Conservation (phyloP, 1,284 basidiomycete genomes). For the Amylostereum chailletii region DNA sequence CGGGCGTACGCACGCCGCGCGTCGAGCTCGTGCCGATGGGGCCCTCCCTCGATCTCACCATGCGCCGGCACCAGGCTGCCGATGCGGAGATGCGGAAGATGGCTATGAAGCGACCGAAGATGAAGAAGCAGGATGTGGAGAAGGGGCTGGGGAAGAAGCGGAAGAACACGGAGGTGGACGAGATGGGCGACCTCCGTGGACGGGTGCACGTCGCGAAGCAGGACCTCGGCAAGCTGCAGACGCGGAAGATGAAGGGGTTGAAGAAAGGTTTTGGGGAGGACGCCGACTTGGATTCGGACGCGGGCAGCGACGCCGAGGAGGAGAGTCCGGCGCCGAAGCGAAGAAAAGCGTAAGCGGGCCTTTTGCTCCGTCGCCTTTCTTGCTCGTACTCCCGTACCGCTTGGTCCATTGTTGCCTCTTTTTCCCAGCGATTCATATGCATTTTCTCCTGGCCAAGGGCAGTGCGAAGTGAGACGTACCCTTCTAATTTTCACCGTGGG, state of each 20-base stretch:
- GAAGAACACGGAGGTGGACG: conserved; percentile 95
- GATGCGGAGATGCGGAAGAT: conserved; percentile 75
- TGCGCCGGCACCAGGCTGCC: conserved; percentile 71
- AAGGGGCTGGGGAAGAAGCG: conserved; percentile 86
- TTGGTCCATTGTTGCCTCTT: no score
- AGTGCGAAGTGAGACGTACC: not conserved
- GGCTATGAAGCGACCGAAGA: conserved; percentile 79
- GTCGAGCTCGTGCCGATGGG: conserved; percentile 87
- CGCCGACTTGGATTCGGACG: conserved; percentile 23
- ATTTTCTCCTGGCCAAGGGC: no score
- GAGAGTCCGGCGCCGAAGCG: conserved; percentile 11
- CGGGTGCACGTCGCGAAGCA: conserved; percentile 87
- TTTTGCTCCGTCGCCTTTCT: no score
- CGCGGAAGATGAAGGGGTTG: conserved; percentile 87
- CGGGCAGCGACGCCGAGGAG: conserved; percentile 10
- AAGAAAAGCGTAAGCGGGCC: conserved; percentile 4
- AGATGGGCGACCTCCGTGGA: conserved; percentile 95
- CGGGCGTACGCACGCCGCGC: conserved; percentile 72
- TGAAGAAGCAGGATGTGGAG: conserved; percentile 80
- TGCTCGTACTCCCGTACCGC: no score
- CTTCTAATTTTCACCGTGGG: not conserved
- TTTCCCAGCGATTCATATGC: no score
- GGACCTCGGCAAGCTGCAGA: conserved; percentile 82
- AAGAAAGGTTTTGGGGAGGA: conserved; percentile 35
- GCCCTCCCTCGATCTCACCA: conserved; percentile 77